Evolutionary conservation across 495 filamentous ascomycete genomes (phyloP).

Genomic region (Trichodelitschia bisporula): DNA sequence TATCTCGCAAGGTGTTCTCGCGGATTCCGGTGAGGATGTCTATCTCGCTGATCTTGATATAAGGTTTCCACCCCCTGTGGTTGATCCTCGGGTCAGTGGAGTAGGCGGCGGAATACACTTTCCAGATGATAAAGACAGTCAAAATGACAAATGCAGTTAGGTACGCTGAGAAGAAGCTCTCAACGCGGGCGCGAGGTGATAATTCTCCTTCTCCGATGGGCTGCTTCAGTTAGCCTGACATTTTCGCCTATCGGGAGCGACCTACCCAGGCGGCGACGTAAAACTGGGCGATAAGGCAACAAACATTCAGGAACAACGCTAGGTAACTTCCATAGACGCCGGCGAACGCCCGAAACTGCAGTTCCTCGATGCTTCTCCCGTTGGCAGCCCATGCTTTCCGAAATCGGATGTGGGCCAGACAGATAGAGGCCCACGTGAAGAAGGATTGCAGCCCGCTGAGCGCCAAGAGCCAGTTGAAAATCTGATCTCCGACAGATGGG

Average conservation of each 20-base stretch:
- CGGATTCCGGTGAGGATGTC: slow-evolving; percentile 11
- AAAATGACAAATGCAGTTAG: slow-evolving; percentile 9
- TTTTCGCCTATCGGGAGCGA: slow-evolving; percentile 1
- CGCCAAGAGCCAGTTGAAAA: slow-evolving; percentile 41
- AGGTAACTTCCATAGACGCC: slow-evolving; percentile 45
- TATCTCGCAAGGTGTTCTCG: slow-evolving; percentile 1
- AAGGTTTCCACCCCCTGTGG: slow-evolving; percentile 5
- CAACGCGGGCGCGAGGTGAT: slow-evolving; percentile 3
- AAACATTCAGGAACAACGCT: slow-evolving; percentile 22
- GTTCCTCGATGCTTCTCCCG: slow-evolving; percentile 38
- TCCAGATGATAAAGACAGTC: slow-evolving; percentile 9
- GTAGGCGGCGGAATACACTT: slow-evolving; percentile 6
- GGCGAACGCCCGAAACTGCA: slow-evolving; percentile 39
- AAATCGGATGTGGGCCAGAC: slow-evolving; percentile 52
- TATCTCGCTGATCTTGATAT: slow-evolving; percentile 7
- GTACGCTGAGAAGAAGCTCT: slow-evolving; percentile 11
- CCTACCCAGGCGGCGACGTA: slow-evolving; percentile 9
- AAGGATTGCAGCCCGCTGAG: slow-evolving; percentile 40
- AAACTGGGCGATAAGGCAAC: slow-evolving; percentile 7
- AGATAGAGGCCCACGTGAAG: slow-evolving; percentile 51
- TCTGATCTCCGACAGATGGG: slow-evolving; percentile 6
- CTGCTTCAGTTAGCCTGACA: neutral
- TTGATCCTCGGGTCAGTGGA: slow-evolving; percentile 1
- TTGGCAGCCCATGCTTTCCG: slow-evolving; percentile 37
- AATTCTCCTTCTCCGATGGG: slow-evolving; percentile 8